Evolutionary conservation across 1,284 basidiomycete genomes (phyloP), one percentile per base, ranked within the genome.

Genomic region (Athelia psychrophila): DNA sequence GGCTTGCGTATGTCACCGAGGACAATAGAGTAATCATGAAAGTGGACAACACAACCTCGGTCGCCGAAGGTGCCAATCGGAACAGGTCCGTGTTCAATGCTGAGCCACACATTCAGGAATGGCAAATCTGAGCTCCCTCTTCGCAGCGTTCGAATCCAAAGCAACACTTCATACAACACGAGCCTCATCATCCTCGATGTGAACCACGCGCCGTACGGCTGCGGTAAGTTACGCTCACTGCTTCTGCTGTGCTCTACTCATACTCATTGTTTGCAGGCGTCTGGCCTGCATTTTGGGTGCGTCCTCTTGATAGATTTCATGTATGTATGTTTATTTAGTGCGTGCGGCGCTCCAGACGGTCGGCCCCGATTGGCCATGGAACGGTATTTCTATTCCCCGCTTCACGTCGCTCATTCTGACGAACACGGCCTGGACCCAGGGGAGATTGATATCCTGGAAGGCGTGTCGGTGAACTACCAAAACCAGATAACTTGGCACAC

Each of bases 371-470:
- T 83, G 82, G 79, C 84, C 84, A 23, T 25, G 10, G 20, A 44
- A 9, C 27, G 30, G 33, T 44, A 20, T 12, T 40, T 38, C 19
- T 23, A 20, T 32, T 10, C 18, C 10, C 22, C 12, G n/a, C 25
- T 48, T 50, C 13, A 25, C 24, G n/a, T 18, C 38, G n/a, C 16
- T n/a, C 38, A 6, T 42, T 22, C 6, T 30, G 13, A 6, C 27
- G 27, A 30, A 5, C 27, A 30, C 6, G 27, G 13, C 13, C 13
- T 30, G 16, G 49, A 75, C 71, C 62, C 73, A 5, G 88, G 89
- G 5, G 89, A 92, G 69, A 88, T 92, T 38, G 90, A 92, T 67
- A 86, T 93, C 50, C 77, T 91, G 20, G 88, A 91, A 70, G 85
- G 87, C 6, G 86, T 90, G 4, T 85, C 89, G 60, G 83, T 86